These are phyloP conservation scores for Santalum album DNA, from an alignment of 164 flowering plant genomes.

Conservation along the genomic window DNA sequence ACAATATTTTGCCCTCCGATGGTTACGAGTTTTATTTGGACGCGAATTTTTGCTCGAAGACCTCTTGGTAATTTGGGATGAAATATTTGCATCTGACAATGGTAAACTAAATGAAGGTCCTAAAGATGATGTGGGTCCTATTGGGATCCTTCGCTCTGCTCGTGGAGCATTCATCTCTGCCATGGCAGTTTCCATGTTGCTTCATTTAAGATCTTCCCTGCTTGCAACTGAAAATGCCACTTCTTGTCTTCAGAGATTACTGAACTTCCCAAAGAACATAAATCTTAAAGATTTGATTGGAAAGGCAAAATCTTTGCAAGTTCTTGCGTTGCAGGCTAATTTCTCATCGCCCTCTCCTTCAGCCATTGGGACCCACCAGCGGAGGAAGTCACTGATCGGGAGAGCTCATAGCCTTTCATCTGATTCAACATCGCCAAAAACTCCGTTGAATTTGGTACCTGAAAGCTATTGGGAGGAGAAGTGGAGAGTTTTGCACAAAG, in stretches of 20 bases:
- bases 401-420: slow-evolving; percentile 45
- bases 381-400: slow-evolving; percentile 28
- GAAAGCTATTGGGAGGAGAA: slow-evolving; percentile 96
- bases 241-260: slow-evolving; percentile 70
- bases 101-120: slow-evolving; percentile 13
- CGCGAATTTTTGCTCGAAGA: slow-evolving; percentile 76
- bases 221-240: slow-evolving; percentile 91
- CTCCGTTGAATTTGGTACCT: slow-evolving; percentile 47
- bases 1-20: slow-evolving; percentile 91
- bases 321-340: slow-evolving; percentile 44
- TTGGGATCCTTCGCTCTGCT: slow-evolving; percentile 41
- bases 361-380: slow-evolving; percentile 12
- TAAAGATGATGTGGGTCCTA: slow-evolving; percentile 23
- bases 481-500: slow-evolving; percentile 76
- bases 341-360: slow-evolving; percentile 19
- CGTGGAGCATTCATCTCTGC: slow-evolving; percentile 76
- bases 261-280: slow-evolving; percentile 64
- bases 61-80: slow-evolving; percentile 85
- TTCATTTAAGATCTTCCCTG: slow-evolving; percentile 68
- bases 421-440: slow-evolving; percentile 39
- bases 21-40: slow-evolving; percentile 89
- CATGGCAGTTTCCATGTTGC: slow-evolving; percentile 88
- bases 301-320: slow-evolving; percentile 74
- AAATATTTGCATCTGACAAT: slow-evolving; percentile 69
- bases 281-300: slow-evolving; percentile 50